Conservation (phyloP, 2,329 filamentous ascomycete species). For the Intubia oerlemansii region DNA sequence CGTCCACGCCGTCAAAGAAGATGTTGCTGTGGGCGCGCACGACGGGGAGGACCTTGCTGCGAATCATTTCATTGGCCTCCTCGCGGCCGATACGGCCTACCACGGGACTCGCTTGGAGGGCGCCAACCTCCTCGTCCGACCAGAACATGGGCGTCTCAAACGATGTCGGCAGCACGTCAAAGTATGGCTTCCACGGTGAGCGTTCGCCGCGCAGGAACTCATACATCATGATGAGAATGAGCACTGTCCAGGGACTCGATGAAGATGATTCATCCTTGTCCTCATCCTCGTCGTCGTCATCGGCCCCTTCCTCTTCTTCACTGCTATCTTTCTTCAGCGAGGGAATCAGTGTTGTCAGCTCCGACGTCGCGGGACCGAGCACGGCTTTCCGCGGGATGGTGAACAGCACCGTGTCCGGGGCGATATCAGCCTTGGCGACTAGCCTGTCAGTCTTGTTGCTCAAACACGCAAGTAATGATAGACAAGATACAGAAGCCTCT, state of each 20-base stretch:
- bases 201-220: slow-evolving; percentile 37
- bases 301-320: slow-evolving; percentile 13
- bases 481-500: no score
- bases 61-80: slow-evolving; percentile 49
- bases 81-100: slow-evolving; percentile 53
- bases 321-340: slow-evolving; percentile 10
- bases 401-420: slow-evolving; percentile 58
- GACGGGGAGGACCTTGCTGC: slow-evolving; percentile 26
- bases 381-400: slow-evolving; percentile 52
- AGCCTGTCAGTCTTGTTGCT: no score
- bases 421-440: slow-evolving; percentile 51
- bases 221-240: slow-evolving; percentile 64
- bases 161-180: slow-evolving; percentile 44
- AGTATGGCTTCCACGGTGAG: slow-evolving; percentile 60
- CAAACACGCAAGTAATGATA: no score
- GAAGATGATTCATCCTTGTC: no score
- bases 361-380: slow-evolving; percentile 52
- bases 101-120: slow-evolving; percentile 62
- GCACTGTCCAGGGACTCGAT: slow-evolving; percentile 32
- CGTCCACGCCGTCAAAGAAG: slow-evolving; percentile 19
- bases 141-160: slow-evolving; percentile 91
- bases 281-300: slow-evolving; percentile 18
- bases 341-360: slow-evolving; percentile 35
- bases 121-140: slow-evolving; percentile 43
- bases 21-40: slow-evolving; percentile 22